Evolutionary conservation across 2,329 filamentous ascomycete species (phyloP).

Genomic region (Ophidiomyces ophidiicola): DNA sequence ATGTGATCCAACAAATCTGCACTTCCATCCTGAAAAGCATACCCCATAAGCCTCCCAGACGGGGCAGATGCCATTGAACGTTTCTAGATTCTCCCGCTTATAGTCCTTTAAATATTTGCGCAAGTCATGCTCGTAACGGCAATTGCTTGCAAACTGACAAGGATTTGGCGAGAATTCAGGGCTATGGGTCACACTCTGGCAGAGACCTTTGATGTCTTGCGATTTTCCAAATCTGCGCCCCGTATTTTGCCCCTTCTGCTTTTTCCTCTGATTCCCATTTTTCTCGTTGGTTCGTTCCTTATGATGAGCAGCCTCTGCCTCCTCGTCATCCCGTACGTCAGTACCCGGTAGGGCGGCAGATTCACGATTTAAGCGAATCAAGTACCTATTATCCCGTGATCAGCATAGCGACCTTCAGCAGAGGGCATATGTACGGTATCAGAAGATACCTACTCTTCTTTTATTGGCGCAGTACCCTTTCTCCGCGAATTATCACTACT

Average conservation of each 20-base stretch:
- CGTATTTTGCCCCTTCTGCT: constrained; percentile 67
- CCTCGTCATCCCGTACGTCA: constrained; percentile 39
- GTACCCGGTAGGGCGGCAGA: constrained; percentile 15
- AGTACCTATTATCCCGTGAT: neutral
- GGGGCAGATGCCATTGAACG: constrained; percentile 67
- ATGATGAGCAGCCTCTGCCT: constrained; percentile 45
- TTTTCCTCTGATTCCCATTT: constrained; percentile 27
- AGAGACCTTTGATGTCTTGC: constrained; percentile 64
- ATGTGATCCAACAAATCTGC: constrained; percentile 78
- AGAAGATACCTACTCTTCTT: constrained; percentile 53
- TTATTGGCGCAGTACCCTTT: constrained; percentile 57
- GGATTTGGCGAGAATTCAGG: constrained; percentile 68
- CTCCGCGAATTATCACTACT: constrained; percentile 25
- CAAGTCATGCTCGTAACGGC: constrained; percentile 71
- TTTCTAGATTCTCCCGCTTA: constrained; percentile 65
- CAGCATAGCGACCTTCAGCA: neutral
- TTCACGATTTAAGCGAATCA: neutral
- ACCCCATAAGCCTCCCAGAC: constrained; percentile 63
- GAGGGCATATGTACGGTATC: neutral
- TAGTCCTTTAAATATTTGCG: constrained; percentile 73
- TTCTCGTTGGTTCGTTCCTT: constrained; percentile 30
- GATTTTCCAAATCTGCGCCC: constrained; percentile 69
- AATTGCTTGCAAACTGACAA: constrained; percentile 69
- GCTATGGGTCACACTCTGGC: constrained; percentile 56
- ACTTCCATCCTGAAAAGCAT: constrained; percentile 85